These are phyloP conservation scores for Emmonsiellopsis sp. DNA, from an alignment of 2,329 filamentous ascomycete genomes.

Conservation along the genomic window DNA sequence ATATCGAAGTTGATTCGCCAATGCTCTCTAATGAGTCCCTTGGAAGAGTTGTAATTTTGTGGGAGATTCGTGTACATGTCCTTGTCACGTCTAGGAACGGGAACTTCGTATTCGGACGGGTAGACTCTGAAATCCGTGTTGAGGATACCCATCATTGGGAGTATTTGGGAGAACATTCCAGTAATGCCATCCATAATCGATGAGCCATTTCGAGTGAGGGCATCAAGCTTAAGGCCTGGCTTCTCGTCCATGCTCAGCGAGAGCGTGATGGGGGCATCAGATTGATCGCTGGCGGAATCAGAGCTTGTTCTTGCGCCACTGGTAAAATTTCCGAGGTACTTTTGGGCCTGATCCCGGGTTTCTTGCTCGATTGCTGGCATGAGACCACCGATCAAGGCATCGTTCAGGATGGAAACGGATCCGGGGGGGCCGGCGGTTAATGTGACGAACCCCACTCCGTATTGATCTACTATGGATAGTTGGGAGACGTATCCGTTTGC, in stretches of 20 bases:
- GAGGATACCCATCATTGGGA: conserved; percentile 13
- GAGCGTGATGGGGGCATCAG: conserved; percentile 2
- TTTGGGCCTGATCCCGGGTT: conserved; percentile 18
- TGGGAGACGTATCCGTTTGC: conserved; percentile 29
- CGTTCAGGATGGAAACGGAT: conserved; percentile 20
- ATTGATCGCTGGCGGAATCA: not conserved
- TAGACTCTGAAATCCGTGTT: conserved; percentile 12
- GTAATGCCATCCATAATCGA: conserved; percentile 12
- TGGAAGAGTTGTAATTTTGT: not conserved
- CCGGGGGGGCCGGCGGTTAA: conserved; percentile 22
- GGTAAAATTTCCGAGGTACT: conserved; percentile 10
- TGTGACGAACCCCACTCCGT: conserved; percentile 24
- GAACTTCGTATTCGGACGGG: conserved; percentile 11
- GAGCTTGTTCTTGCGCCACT: not conserved
- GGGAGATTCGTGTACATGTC: not conserved
- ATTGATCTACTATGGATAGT: conserved; percentile 27
- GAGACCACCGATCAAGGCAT: conserved; percentile 20
- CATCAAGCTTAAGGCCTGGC: conserved; percentile 12
- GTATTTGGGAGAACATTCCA: conserved; percentile 7
- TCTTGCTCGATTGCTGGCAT: conserved; percentile 21
- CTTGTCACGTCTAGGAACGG: conserved; percentile 1
- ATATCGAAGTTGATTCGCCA: conserved; percentile 17
- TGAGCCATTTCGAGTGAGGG: conserved; percentile 11
- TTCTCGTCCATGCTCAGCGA: conserved; percentile 9
- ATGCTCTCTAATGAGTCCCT: conserved; percentile 13